phyloP scores from a whole-genome alignment of 345 rosid genomes.

The Eucalyptus camaldulensis region DNA sequence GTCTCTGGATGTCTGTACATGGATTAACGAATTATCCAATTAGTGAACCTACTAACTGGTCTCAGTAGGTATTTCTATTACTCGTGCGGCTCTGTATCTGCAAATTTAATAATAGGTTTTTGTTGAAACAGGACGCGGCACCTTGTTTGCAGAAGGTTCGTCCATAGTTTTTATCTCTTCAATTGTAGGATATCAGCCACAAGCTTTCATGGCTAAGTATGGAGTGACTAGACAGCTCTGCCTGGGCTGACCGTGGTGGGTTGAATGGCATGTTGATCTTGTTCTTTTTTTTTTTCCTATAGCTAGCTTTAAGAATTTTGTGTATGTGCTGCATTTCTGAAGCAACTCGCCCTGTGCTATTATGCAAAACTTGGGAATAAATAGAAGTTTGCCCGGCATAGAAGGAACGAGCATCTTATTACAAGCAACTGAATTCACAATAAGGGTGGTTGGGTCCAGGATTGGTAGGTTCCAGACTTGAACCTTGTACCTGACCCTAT shows the following conservation, averaged over 20 bases:
- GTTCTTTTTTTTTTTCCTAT: not conserved
- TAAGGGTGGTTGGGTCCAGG: fast-evolving
- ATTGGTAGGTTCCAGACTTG: fast-evolving
- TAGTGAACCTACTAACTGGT: not conserved
- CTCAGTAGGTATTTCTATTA: not conserved
- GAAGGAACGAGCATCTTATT: not conserved
- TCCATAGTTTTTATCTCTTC: slow-evolving; percentile 71
- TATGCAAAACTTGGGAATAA: not conserved
- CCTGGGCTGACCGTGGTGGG: slow-evolving; percentile 75
- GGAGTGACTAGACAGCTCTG: slow-evolving; percentile 85
- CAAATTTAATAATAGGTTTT: not conserved
- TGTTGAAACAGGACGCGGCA: slow-evolving; percentile 47
- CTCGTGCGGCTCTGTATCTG: not conserved
- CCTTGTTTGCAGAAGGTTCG: slow-evolving; percentile 61
- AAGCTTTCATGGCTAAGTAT: slow-evolving; percentile 58
- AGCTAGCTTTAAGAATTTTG: not conserved
- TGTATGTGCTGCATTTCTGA: not conserved
- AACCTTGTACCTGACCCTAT: fast-evolving
- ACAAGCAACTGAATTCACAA: not conserved
- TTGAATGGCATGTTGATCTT: not conserved
- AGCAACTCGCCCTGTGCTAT: not conserved
- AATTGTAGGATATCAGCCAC: slow-evolving; percentile 48
- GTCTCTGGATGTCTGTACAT: not conserved
- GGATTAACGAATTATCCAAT: not conserved
- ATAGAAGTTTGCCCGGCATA: not conserved